A percentile compares a stretch with the other conserved stretches of the same genome.
Conservation (phyloP, 1,284 basidiomycete genomes). For the Ceratobasidium theobromae region DNA sequence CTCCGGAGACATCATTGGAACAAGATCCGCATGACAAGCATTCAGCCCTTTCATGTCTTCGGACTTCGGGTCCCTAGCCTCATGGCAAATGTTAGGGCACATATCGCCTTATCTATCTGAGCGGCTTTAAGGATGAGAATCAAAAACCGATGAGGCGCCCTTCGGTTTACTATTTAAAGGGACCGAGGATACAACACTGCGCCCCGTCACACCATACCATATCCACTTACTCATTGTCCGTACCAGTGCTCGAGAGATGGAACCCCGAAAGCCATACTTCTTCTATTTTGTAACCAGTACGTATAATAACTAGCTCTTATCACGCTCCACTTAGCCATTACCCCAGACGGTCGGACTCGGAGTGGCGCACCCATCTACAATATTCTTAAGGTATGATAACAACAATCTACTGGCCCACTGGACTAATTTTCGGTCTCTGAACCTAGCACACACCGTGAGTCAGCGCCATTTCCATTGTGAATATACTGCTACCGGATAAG, state of each 20-base stretch:
- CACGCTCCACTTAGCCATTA: not conserved
- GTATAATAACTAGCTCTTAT: not conserved
- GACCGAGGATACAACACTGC: not conserved
- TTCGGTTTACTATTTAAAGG: conserved; percentile 26
- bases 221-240: not conserved
- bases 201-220: not conserved
- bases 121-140: conserved; percentile 27
- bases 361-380: conserved; percentile 21
- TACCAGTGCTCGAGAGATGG: not conserved
- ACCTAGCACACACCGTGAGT: conserved; percentile 28
- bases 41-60: conserved; percentile 29
- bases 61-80: conserved; percentile 31
- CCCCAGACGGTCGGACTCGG: conserved; percentile 18
- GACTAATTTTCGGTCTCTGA: not conserved
- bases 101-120: conserved; percentile 31
- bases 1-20: conserved; percentile 4
- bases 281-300: conserved; percentile 29
- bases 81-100: conserved; percentile 30
- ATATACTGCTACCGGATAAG: conserved; percentile 17
- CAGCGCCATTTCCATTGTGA: conserved; percentile 5
- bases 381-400: conserved; percentile 4
- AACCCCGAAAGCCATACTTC: conserved; percentile 25
- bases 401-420: not conserved
- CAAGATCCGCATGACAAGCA: conserved; percentile 29
- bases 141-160: conserved; percentile 10